Base-by-base conservation (phyloP, 1,139 yeast species). In the Eremothecium gossypii region DNA sequence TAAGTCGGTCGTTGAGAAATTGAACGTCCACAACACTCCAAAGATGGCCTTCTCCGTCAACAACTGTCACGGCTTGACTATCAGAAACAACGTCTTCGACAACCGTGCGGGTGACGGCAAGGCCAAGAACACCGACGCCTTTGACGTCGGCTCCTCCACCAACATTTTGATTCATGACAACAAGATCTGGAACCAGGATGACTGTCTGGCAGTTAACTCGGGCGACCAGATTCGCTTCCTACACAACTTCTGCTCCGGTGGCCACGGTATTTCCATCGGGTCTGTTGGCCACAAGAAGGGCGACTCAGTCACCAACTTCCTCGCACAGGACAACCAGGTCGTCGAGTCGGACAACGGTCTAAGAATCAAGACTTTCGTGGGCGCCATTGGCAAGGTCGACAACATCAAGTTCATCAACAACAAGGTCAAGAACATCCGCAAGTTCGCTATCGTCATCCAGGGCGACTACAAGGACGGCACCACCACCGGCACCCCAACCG, bases 251-350 rank as follows among this genome's bases (percentile, higher is more conserved):
- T 49, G 52, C 41, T 44, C 42, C 20, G 48, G 47, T 40, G 50
- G 50, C 32, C 51, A 49, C 33, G 52, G 52, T 35, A 47, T 47
- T 26, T 49, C 52, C 13, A 46, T 49, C 29, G 50, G 50, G 13
- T 46, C 49, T 12, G 49, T 47, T 30, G 50, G 51, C 33, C 45
- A 44, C 17, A 42, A 46, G 41, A 34, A 42, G 8, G 33, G 40
- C 26, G 43, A 47, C 32, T 29, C 31, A 26, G 50, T 45, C 14
- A 27, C 39, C 7, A 45, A 41, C 23, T 46, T 49, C 14, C 36
- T 33, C 31, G 45, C 42, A 33, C 11, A 35, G 14, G 41, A 38
- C 23, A 44, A 42, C 33, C 33, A 38, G 10, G 46, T 47, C 11
- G 39, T 42, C 8, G 35, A 44, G 27, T 46, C 49, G 13, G 42